Conservation (phyloP, 1,139 yeast species). For the Scheffersomyces titani region DNA sequence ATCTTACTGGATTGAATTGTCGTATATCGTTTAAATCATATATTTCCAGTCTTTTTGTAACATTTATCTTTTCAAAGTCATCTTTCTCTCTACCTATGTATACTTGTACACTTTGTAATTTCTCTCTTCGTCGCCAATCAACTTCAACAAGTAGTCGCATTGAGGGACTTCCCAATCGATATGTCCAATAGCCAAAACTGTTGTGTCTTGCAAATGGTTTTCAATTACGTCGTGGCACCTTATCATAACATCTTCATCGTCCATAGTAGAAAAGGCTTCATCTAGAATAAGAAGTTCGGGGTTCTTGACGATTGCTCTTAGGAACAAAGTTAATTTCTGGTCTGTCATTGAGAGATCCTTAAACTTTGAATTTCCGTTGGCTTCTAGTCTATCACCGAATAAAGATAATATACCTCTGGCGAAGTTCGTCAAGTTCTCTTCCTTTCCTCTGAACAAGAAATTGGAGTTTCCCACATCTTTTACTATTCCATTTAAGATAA, state of each 20-base stretch:
- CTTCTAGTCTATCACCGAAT: conserved; percentile 30
- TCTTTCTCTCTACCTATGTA: background rate
- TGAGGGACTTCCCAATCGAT: conserved; percentile 49
- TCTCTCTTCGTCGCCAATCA: conserved; percentile 35
- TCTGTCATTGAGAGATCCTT: conserved; percentile 62
- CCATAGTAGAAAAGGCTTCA: conserved; percentile 94
- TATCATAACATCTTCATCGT: conserved; percentile 55
- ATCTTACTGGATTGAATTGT: background rate
- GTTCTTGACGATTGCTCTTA: conserved; percentile 72
- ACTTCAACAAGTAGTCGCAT: conserved; percentile 36
- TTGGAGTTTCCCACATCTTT: conserved; percentile 58
- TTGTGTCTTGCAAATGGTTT: conserved; percentile 53
- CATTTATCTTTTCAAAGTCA: background rate
- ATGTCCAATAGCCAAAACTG: conserved; percentile 80
- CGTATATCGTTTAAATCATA: background rate
- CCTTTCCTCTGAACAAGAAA: conserved; percentile 27
- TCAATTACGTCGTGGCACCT: conserved; percentile 68
- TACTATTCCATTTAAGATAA: conserved; percentile 73
- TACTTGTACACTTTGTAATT: conserved; percentile 18
- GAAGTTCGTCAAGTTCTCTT: conserved; percentile 5
- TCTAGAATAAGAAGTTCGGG: conserved; percentile 83
- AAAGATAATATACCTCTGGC: conserved; percentile 19
- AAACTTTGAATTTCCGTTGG: conserved; percentile 41
- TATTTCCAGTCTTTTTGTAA: no score
- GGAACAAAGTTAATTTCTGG: conserved; percentile 76